Conservation (phyloP, 495 filamentous ascomycete genomes). For the Neurospora africana region DNA sequence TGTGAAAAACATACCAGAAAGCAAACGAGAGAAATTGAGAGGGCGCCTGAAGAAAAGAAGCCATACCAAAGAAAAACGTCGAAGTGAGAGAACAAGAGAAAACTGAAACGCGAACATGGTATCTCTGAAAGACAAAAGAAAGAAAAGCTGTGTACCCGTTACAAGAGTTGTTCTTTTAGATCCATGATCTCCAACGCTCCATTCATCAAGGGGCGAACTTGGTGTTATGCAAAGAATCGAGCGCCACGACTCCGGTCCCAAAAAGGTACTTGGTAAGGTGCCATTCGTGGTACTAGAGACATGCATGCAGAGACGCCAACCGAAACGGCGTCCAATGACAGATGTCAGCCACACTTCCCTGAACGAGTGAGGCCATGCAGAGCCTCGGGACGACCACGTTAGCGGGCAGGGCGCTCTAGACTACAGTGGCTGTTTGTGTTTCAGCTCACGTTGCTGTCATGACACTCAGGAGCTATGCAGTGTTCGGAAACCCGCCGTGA, state of each 20-base stretch:
- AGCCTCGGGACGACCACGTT: not conserved
- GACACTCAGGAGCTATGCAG: conserved; percentile 44
- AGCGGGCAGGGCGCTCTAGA: not conserved
- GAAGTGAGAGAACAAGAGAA: not conserved
- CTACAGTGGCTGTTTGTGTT: not conserved
- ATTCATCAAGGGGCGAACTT: not conserved
- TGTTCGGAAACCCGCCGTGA: conserved; percentile 63
- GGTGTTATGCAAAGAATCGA: not conserved
- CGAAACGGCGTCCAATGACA: not conserved
- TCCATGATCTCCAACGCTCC: not conserved
- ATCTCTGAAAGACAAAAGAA: not conserved
- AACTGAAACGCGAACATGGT: not conserved
- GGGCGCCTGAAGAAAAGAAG: not conserved
- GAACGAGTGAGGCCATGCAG: not conserved
- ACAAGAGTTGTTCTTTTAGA: not conserved
- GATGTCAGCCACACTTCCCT: not conserved
- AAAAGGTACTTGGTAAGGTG: not conserved
- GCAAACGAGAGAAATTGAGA: conserved; percentile 3
- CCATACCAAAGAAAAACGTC: conserved; percentile 1
- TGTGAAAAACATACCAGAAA: conserved; percentile 5
- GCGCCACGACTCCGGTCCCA: not conserved
- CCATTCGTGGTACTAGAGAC: not conserved
- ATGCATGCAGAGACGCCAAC: not conserved
- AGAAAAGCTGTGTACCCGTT: not conserved
- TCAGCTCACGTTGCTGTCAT: not conserved